These are phyloP conservation scores for Citeromyces hawaiiensis DNA, from an alignment of 1,139 yeast species.

Conservation along the genomic window DNA sequence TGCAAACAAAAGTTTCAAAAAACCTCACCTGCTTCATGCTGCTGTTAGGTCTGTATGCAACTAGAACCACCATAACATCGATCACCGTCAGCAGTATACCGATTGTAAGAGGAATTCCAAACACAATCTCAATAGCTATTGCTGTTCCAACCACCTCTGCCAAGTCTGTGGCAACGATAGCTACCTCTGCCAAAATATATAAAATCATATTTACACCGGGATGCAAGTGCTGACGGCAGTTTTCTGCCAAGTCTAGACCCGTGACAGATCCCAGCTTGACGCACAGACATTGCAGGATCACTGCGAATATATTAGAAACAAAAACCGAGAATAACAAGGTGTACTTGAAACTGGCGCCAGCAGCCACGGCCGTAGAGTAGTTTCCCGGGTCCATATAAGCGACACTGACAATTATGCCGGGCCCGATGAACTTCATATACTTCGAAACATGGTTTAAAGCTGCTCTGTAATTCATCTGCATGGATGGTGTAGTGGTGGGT, in stretches of 20 bases:
- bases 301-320: constrained; percentile 77
- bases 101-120: constrained; percentile 58
- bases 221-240: constrained; percentile 68
- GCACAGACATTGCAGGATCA: constrained; percentile 70
- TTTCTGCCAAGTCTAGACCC: constrained; percentile 79
- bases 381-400: constrained; percentile 98
- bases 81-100: constrained; percentile 78
- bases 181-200: constrained; percentile 70
- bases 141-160: constrained; percentile 96
- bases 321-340: constrained; percentile 70
- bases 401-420: constrained; percentile 89
- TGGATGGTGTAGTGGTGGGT: not conserved
- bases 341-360: constrained; percentile 81
- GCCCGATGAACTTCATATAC: constrained; percentile 67
- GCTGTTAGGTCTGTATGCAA: constrained; percentile 85
- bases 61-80: constrained; percentile 72
- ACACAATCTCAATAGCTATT: constrained; percentile 71
- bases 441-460: constrained; percentile 19
- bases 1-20: constrained; percentile 72
- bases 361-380: constrained; percentile 89
- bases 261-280: constrained; percentile 85
- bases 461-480: not conserved
- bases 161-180: constrained; percentile 84
- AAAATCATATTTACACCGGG: constrained; percentile 43
- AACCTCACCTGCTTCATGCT: constrained; percentile 66